These are phyloP conservation scores for Trichoderma aggressivum DNA, from an alignment of 2,329 filamentous ascomycete species.

Conservation along the genomic window DNA sequence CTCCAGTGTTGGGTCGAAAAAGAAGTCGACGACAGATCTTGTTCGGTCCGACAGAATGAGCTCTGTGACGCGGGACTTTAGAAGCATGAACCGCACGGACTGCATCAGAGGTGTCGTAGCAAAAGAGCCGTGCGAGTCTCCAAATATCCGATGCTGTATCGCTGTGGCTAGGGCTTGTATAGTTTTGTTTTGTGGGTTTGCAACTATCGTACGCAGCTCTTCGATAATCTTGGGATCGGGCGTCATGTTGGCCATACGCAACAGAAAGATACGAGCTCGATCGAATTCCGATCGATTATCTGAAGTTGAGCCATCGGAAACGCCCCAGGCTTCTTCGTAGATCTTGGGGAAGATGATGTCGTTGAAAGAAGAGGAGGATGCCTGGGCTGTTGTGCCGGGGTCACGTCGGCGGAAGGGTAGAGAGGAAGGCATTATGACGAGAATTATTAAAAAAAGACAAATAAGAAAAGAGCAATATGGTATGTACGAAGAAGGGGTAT, in stretches of 20 bases:
- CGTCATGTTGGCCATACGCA: conserved; percentile 30
- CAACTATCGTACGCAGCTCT: conserved; percentile 30
- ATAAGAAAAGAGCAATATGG: background rate
- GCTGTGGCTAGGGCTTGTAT: conserved; percentile 29
- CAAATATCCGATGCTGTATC: conserved; percentile 29
- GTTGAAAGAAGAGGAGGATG: conserved; percentile 23
- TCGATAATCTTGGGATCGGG: conserved; percentile 24
- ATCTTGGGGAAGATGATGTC: conserved; percentile 32
- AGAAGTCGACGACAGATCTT: conserved; percentile 33
- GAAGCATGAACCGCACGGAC: conserved; percentile 34
- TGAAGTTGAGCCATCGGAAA: conserved; percentile 15
- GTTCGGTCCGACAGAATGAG: conserved; percentile 26
- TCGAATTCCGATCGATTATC: conserved; percentile 30
- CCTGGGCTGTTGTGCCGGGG: background rate
- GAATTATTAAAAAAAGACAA: too few relatives aligned
- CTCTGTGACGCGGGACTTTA: conserved; percentile 29
- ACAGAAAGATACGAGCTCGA: conserved; percentile 31
- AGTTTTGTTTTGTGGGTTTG: conserved; percentile 25
- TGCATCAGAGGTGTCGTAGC: conserved; percentile 31
- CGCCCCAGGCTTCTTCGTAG: conserved; percentile 34
- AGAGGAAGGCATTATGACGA: conserved; percentile 3
- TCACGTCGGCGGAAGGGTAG: conserved; percentile 19
- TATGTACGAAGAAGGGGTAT: background rate
- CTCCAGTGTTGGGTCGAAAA: conserved; percentile 34
- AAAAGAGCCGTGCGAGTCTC: conserved; percentile 31